These are phyloP conservation scores for Psidium friedrichsthalianum DNA, from an alignment of 345 rosid genomes.

Conservation along the genomic window DNA sequence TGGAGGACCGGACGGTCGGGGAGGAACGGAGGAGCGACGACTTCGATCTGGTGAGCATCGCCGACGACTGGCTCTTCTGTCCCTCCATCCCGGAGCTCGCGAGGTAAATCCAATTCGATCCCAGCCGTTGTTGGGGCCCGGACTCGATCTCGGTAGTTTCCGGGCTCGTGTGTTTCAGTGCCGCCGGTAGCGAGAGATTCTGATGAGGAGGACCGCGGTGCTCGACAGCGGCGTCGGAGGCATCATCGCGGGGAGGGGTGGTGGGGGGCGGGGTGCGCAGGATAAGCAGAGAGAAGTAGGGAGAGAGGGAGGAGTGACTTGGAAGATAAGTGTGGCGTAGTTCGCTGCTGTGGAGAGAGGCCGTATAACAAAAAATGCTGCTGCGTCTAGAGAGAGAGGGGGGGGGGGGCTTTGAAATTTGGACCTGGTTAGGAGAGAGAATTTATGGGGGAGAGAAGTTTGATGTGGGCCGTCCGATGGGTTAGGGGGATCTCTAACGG, in stretches of 20 bases:
- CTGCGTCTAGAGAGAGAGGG: neutral
- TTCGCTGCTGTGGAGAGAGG: neutral
- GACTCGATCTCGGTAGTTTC: neutral
- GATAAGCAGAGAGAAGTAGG: slow-evolving; percentile 9
- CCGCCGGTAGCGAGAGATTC: slow-evolving; percentile 47
- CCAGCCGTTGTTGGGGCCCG: neutral
- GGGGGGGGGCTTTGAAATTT: neutral
- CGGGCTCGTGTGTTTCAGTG: neutral
- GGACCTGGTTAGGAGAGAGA: neutral
- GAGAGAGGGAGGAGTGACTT: neutral
- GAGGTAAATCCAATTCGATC: neutral
- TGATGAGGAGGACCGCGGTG: slow-evolving; percentile 12
- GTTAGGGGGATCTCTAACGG: neutral
- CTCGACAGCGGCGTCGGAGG: slow-evolving; percentile 18
- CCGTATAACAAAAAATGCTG: neutral
- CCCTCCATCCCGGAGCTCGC: slow-evolving; percentile 33
- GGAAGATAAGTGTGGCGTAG: neutral
- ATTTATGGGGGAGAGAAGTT: slow-evolving; percentile 13
- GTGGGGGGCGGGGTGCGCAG: slow-evolving; percentile 20
- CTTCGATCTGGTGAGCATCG: slow-evolving; percentile 62
- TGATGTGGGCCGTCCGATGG: slow-evolving; percentile 40
- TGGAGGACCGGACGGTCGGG: slow-evolving; percentile 73
- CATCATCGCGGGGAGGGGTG: slow-evolving; percentile 32
- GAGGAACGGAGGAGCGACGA: slow-evolving; percentile 84
- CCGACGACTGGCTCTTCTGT: slow-evolving; percentile 39